phyloP scores from a whole-genome alignment of 1,284 basidiomycete species.

The Mycena citricolor region DNA sequence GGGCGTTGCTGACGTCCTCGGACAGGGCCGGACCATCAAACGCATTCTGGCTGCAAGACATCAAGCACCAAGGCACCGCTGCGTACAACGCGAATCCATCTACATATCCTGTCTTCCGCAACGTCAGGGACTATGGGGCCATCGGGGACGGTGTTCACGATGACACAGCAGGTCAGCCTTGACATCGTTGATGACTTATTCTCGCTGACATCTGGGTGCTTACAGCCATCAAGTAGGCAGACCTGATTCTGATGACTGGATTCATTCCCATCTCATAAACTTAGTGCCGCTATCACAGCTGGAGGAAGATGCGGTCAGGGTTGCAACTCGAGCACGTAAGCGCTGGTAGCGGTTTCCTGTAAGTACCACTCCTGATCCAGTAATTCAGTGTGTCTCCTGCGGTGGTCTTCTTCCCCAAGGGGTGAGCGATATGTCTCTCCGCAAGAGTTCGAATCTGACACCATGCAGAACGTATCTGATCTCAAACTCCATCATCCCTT shows the following conservation, averaged over 20 bases:
- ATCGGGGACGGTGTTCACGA: slow-evolving; percentile 37
- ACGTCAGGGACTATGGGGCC: slow-evolving; percentile 59
- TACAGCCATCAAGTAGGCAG: slow-evolving; percentile 51
- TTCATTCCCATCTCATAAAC: slow-evolving; percentile 32
- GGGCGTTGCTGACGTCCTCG: background rate
- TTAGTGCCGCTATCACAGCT: slow-evolving; percentile 45
- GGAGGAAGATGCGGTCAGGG: slow-evolving; percentile 45
- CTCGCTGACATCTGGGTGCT: slow-evolving; percentile 42
- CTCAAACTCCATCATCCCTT: slow-evolving; percentile 47
- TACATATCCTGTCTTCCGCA: slow-evolving; percentile 57
- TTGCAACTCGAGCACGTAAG: slow-evolving; percentile 15
- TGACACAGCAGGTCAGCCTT: slow-evolving; percentile 56
- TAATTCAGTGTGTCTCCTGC: slow-evolving; percentile 34
- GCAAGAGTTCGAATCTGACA: slow-evolving; percentile 9
- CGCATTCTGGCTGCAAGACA: slow-evolving; percentile 70
- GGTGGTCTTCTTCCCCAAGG: slow-evolving; percentile 41
- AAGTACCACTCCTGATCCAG: slow-evolving; percentile 27
- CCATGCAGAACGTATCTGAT: slow-evolving; percentile 45
- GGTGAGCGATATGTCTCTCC: slow-evolving; percentile 36
- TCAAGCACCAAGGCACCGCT: slow-evolving; percentile 63
- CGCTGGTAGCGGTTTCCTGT: background rate
- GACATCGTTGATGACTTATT: too few species aligned
- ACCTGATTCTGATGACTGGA: background rate
- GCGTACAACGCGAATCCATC: slow-evolving; percentile 46
- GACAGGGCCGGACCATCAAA: slow-evolving; percentile 49